Conservation (phyloP, 176 grass and related monocot species). For the Saccharum spontaneum region DNA sequence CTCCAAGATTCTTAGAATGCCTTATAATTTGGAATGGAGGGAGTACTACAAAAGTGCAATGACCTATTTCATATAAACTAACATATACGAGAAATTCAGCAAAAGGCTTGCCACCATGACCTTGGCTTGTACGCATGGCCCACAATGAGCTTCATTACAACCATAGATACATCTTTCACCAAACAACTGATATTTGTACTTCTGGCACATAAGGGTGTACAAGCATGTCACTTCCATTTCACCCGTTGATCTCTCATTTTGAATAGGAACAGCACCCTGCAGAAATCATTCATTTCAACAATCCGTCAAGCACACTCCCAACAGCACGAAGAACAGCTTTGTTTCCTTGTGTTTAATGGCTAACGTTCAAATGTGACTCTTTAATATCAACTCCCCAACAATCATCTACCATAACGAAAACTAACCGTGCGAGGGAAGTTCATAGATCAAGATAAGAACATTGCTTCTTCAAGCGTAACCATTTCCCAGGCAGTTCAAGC, state of each 20-base stretch:
- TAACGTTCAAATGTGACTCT: neutral
- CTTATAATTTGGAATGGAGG: too few species aligned
- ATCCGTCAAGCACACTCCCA: neutral
- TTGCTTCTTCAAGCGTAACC: conserved; percentile 55
- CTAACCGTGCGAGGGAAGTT: neutral
- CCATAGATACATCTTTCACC: neutral
- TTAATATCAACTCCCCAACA: neutral
- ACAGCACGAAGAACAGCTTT: neutral
- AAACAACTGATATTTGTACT: neutral
- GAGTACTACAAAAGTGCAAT: neutral
- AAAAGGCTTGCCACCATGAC: neutral
- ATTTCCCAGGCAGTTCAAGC: conserved; percentile 83
- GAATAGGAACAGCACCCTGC: neutral
- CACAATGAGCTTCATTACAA: neutral
- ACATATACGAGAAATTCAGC: neutral
- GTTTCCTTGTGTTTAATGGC: neutral
- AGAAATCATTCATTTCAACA: neutral
- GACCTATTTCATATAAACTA: neutral
- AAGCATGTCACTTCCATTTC: conserved; percentile 8
- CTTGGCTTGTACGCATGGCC: neutral
- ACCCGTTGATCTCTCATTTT: neutral
- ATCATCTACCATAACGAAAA: neutral
- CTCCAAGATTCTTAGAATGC: too few species aligned
- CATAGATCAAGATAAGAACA: too few species aligned
- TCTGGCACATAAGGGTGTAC: neutral